Percentiles rank a stretch among this genome's conserved stretches.
Conservation (phyloP, 352 stramenopile species). For the Phytopythium mirpurense region DNA sequence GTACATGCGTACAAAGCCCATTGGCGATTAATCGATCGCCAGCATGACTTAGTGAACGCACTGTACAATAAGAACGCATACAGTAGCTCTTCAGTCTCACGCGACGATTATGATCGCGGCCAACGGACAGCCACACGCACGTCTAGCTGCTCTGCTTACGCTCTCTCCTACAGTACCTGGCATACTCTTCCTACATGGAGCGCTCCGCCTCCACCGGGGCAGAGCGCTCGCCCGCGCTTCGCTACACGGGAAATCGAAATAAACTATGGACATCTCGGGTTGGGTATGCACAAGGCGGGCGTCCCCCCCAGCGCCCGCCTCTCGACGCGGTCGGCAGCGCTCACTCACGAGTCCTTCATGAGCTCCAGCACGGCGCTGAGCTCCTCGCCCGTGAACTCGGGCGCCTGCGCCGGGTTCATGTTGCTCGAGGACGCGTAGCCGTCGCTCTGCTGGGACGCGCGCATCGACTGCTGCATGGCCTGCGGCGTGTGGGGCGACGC, state of each 20-base stretch:
- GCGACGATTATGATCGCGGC: not conserved
- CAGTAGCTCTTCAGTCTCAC: not conserved
- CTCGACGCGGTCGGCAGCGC: not conserved
- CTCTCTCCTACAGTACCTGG: not conserved
- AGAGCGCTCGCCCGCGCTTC: not conserved
- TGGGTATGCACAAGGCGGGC: not conserved
- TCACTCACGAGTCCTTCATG: slow-evolving; percentile 33
- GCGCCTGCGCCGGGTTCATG: slow-evolving; percentile 13
- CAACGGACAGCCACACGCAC: not conserved
- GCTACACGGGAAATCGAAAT: slow-evolving; percentile 4
- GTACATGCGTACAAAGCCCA: too few relatives aligned
- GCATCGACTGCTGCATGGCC: slow-evolving; percentile 14
- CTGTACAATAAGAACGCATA: too few relatives aligned
- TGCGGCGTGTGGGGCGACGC: slow-evolving; percentile 27
- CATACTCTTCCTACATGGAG: not conserved
- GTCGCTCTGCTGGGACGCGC: slow-evolving; percentile 18
- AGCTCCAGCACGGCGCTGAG: slow-evolving; percentile 44
- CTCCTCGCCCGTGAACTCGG: slow-evolving; percentile 44
- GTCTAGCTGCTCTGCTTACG: not conserved
- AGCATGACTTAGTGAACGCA: too few relatives aligned
- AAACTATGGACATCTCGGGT: slow-evolving; percentile 1
- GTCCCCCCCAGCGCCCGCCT: not conserved
- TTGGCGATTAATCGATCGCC: too few relatives aligned
- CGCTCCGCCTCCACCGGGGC: not conserved
- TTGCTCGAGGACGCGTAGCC: slow-evolving; percentile 20